phyloP scores from a whole-genome alignment of 2,329 filamentous ascomycete genomes.

The Onygenales sp. region DNA sequence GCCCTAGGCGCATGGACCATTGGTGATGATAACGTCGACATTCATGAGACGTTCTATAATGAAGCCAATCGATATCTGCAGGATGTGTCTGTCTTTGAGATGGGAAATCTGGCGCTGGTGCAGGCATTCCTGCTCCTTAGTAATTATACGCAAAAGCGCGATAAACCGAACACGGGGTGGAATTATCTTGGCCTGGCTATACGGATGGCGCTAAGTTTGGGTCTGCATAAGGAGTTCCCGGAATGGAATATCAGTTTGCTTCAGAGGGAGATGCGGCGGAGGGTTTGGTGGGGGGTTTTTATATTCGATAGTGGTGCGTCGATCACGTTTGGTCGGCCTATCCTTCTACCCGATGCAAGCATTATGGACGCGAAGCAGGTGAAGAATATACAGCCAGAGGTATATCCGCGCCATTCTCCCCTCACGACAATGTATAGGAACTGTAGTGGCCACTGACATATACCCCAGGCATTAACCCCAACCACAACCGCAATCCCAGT shows the following conservation, averaged over 20 bases:
- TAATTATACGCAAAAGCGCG: slow-evolving; percentile 42
- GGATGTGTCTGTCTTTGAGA: slow-evolving; percentile 38
- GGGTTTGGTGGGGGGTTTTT: slow-evolving; percentile 35
- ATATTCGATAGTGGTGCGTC: slow-evolving; percentile 42
- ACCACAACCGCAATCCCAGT: slow-evolving; percentile 26
- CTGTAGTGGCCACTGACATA: neutral
- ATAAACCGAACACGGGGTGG: slow-evolving; percentile 43
- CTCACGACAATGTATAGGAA: neutral
- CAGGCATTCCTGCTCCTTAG: slow-evolving; percentile 39
- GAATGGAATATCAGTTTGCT: slow-evolving; percentile 37
- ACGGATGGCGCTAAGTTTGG: slow-evolving; percentile 41
- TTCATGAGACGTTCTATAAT: slow-evolving; percentile 28
- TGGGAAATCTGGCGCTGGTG: slow-evolving; percentile 40
- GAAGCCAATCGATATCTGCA: slow-evolving; percentile 38
- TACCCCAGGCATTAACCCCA: slow-evolving; percentile 17
- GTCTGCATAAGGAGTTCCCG: slow-evolving; percentile 42
- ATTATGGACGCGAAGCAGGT: slow-evolving; percentile 35
- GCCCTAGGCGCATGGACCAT: slow-evolving; percentile 38
- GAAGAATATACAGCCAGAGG: slow-evolving; percentile 35
- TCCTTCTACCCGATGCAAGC: slow-evolving; percentile 35
- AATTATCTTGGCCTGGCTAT: slow-evolving; percentile 41
- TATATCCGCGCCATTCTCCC: slow-evolving; percentile 7
- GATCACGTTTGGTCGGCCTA: slow-evolving; percentile 41
- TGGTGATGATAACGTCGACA: slow-evolving; percentile 33
- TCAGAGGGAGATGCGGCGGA: slow-evolving; percentile 31